Base-by-base conservation (phyloP, 495 filamentous ascomycete species). In the Monascus purpureus region DNA sequence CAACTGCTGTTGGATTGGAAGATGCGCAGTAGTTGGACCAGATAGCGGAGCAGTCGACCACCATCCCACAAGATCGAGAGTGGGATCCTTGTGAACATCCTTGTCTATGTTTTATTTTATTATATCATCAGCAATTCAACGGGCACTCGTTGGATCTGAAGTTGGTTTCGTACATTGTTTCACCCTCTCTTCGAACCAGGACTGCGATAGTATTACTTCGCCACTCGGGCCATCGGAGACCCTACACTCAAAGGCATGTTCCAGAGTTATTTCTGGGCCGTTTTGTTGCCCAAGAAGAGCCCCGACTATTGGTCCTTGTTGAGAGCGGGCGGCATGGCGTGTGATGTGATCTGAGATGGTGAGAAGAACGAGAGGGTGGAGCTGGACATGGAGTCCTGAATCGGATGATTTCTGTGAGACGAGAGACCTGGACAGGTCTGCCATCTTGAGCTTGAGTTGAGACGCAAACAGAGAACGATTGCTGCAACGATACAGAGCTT, bases 291-390 rank as follows among this genome's bases (percentile, higher is more conserved):
- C 90, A 4, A 99, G 47, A 2, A 99, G 65, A 19, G 77, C 87
- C 35, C 90, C 92, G 17, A 93, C 72, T 19, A 95, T 69, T 3
- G 84, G 84, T 0, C 78, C 80, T 26, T 66, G 52, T 32, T 81
- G 70, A 29, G 69, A 65, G 17, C 92, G 75, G 25, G 90, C 70
- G 9, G 75, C 81, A 56, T 90, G 86, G 31, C 90, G 74, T 25
- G 88, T 92, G 51, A 95, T 85, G 54, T 86, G 88, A 61, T 99
- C 90, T 31, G 87, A 94, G 38, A 99, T 87, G 13, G 82, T 93
- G 57, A 99, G 82, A 31, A 96, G 75, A 18, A 92, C 83, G 7
- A 99, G 76, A 25, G 90, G 90, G 48, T 99, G 90, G 3, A 99
- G 75, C 43, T 84, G 78, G 17, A 87, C 75, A 41, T 81, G 73